Base-by-base conservation (phyloP, 352 stramenopile genomes). In the Pythium monospermum region DNA sequence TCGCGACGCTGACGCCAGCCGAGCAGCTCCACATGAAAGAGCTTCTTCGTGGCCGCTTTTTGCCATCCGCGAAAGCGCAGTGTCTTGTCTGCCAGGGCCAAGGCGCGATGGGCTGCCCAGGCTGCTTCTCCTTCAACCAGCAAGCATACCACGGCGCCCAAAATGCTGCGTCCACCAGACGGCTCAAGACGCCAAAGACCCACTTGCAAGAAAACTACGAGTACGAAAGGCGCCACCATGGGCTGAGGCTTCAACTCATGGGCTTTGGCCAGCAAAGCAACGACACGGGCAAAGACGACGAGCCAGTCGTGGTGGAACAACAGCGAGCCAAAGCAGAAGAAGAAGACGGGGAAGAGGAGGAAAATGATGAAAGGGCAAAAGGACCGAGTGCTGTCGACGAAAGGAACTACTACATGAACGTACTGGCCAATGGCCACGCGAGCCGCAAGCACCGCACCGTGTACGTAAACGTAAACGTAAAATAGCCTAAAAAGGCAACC, bases 41-140 rank as follows among this genome's bases (percentile, higher is more conserved):
- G 31, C 50, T 65, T 1, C 66, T 83, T 43, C 53, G 45, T 7
- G 49, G 52, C 8, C 66, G 72, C 19, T 71, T 71, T 30, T 23
- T 43, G 7, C 15, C 3, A 28, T 30, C 52, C n/a, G 50, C 53
- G 13, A 48, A 37, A 15, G 37, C 38, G 15, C 18, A 36, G 11
- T 61, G 58, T 38, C 16, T 50, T 2, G 28, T 47, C 30, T 49
- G 36, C 23, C 36, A 2, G 74, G 76, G 21, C 52, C 76, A 18
- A 33, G 83, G 28, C 74, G 74, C 50, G n/a, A 31, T 61, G 42
- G 78, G 82, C 4, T 92, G 78, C 50, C 73, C 78, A 3, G 78
- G 82, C 1, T 90, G 78, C 40, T 90, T 88, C 61, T 46, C 60
- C 10, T 87, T 88, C 52, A 75, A 68, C 0, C 61, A 53, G 19